Base-by-base conservation (phyloP, 805 yeast genomes). In the Zygoascus biomembranicola region DNA sequence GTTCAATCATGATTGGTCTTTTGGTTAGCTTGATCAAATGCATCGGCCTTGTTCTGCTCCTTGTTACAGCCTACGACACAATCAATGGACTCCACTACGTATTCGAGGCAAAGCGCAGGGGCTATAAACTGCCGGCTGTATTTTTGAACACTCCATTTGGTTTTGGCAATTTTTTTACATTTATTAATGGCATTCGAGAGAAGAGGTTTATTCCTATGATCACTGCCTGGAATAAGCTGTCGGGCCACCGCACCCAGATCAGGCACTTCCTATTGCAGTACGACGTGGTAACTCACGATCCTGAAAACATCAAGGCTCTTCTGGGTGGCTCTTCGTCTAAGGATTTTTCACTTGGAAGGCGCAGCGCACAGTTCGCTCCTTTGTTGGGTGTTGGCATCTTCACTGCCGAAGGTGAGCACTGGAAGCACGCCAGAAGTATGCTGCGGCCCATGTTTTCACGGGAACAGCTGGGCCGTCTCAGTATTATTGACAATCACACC, bases 351-450 rank as follows among this genome's bases (percentile, higher is more conserved):
- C 58, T 69, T 19, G 70, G 68, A 0, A 31, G 43, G 16, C 59
- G 73, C 9, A 51, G 60, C 47, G 51, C 45, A n/a, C 59, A 59
- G 41, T 58, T 69, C 43, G 53, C 49, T 19, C 68, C 67, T 10
- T 50, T 69, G 26, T 57, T 70, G 13, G 73, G 73, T 5, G 57
- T 60, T 32, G 73, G 73, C 1, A 69, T 70, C 47, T 70, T 70
- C 59, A 69, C 72, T 3, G 61, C 65, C 23, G 64, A 63, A 41
- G 70, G 70, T 28, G 60, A 59, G 42, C 65, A 63, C 28, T 70
- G 73, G 73, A 62, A 64, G 47, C 72, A 69, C 51, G 65, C 72
- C 16, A 59, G 73, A 13, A 62, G 67, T 6, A 53, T 69, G 62
- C 60, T 69, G 43, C 61, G 72, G 37, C 73, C 73, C 6, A 70